A percentile compares a stretch with the other conserved stretches of the same genome.
These are phyloP conservation scores for Colletotrichum graminicola DNA, from an alignment of 2,329 filamentous ascomycete species.

Conservation along the genomic window DNA sequence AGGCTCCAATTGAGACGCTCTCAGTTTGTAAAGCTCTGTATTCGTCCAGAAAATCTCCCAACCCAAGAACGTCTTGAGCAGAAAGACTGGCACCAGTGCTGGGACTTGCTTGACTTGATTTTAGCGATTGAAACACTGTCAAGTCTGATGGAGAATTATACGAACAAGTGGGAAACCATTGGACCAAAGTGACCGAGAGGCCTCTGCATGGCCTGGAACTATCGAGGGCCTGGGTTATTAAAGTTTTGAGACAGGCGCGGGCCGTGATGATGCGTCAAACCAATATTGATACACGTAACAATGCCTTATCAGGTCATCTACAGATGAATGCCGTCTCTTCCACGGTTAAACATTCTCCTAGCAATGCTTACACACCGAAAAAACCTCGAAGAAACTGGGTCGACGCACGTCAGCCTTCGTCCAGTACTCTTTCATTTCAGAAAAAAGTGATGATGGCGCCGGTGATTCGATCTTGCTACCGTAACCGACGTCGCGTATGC, in stretches of 20 bases:
- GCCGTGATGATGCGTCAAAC: neutral
- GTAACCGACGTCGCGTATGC: neutral
- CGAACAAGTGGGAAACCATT: neutral
- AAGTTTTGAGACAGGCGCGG: neutral
- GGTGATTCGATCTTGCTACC: neutral
- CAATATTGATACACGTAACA: neutral
- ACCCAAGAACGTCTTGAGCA: too few relatives aligned
- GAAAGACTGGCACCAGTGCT: too few relatives aligned
- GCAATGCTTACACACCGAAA: neutral
- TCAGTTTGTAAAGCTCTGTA: too few relatives aligned
- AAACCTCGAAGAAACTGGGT: neutral
- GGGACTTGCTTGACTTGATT: too few relatives aligned
- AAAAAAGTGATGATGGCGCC: neutral
- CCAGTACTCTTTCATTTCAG: neutral
- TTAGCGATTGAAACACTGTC: too few relatives aligned
- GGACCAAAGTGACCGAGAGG: fast-evolving
- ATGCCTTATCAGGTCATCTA: neutral
- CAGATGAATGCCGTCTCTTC: neutral
- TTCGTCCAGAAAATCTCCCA: too few relatives aligned
- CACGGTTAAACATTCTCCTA: neutral
- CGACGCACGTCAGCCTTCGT: neutral
- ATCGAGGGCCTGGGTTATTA: neutral
- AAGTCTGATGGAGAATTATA: too few relatives aligned
- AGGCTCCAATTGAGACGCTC: too few relatives aligned
- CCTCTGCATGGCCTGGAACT: neutral